Evolutionary conservation across 768 basidiomycete species (phyloP).

Genomic region (Lentinula lateritia): DNA sequence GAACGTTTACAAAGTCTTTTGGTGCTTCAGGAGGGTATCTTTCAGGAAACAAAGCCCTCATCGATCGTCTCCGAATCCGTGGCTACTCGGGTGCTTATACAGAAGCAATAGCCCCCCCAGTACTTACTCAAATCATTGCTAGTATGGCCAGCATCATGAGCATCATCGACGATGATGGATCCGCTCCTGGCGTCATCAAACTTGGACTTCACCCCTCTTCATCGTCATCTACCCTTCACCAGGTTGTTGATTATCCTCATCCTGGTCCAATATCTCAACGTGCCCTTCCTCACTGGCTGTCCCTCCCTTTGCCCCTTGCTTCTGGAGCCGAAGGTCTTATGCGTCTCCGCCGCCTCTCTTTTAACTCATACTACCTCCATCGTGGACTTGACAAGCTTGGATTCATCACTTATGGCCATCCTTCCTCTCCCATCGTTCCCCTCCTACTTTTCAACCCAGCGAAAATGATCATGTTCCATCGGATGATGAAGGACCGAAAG

Average conservation of each 20-base stretch:
- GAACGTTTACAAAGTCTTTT: conserved; percentile 95
- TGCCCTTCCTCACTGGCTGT: conserved; percentile 73
- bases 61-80: conserved; percentile 75
- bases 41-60: conserved; percentile 72
- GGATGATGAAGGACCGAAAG: conserved; percentile 77
- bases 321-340: conserved; percentile 82
- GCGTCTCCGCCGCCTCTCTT: conserved; percentile 84
- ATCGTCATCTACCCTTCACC: conserved; percentile 9
- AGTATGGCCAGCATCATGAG: conserved; percentile 99
- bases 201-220: conserved; percentile 14
- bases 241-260: conserved; percentile 33
- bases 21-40: conserved; percentile 95
- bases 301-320: conserved; percentile 62
- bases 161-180: conserved; percentile 35
- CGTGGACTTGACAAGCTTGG: conserved; percentile 84
- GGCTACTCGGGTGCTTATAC: conserved; percentile 84
- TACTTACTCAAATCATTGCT: conserved; percentile 85
- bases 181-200: neutral
- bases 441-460: conserved; percentile 88
- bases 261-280: conserved; percentile 67
- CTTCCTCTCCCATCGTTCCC: conserved; percentile 90
- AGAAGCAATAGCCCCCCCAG: conserved; percentile 86
- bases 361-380: conserved; percentile 92
- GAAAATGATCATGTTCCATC: conserved; percentile 89
- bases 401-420: conserved; percentile 93